Base-by-base conservation (phyloP, 2,329 filamentous ascomycete genomes). In the Lizonia empirigonia region DNA sequence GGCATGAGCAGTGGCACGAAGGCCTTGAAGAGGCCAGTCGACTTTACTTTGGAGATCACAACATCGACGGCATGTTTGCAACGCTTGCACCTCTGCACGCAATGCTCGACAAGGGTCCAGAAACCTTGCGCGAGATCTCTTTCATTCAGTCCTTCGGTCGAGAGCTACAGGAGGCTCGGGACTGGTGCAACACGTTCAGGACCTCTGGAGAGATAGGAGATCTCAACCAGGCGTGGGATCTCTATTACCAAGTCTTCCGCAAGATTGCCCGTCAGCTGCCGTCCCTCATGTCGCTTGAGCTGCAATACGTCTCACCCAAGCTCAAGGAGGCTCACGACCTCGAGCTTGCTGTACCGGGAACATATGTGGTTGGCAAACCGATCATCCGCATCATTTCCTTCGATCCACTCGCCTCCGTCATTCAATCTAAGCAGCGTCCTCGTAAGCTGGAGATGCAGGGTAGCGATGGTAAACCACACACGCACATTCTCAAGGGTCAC, bases 1-100 rank as follows among this genome's bases (percentile, higher is more conserved):
- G 95, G 95, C 94, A 99, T 69, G 94, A 99, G 68, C 89, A 96
- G 60, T 99, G 94, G 94, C 94, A 99, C 62, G 95, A 99, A 74
- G 95, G 90, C 22, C 81, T 99, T 13, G 94, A 99, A 74, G 95
- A 99, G 77, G 95, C 94, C 1, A 97, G 91, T 24, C 85, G 94
- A 44, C 80, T 99, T 15, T 99, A 97, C 79, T 99, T 99, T 74
- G 94, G 93, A 53, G 93, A 97, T 65, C 89, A 95, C 67, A 96
- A 99, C 72, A 94, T 97, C 35, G 90, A 97, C 55, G 95, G 93
- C 67, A 99, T 99, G 94, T 94, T 99, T 72, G 83, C 86, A 9
- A 92, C 90, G 0, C 83, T 99, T 5, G 89, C 89, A 40, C 95
- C 95, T 6, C 80, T 99, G 19, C 94, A 99, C 70, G 90, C 92